phyloP scores from a whole-genome alignment of 306 rosid species.

The Trifolium subterraneum region DNA sequence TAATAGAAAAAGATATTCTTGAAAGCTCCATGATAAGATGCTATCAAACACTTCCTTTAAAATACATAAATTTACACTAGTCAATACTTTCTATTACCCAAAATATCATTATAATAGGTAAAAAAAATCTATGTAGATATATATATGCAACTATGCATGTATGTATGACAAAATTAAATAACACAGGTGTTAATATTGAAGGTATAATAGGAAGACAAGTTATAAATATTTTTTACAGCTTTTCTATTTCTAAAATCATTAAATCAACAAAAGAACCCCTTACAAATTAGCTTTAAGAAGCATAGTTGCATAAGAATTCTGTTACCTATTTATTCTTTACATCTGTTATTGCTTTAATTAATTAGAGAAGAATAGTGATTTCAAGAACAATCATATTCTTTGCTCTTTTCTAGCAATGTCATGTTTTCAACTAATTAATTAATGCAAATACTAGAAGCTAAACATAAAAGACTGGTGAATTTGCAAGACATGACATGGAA shows the following conservation, averaged over 20 bases:
- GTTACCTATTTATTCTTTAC: slow-evolving; percentile 15
- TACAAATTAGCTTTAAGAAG: slow-evolving; percentile 4
- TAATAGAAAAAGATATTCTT: background rate
- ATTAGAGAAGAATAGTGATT: background rate
- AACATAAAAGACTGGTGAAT: slow-evolving; percentile 1
- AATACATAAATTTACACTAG: background rate
- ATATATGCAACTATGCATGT: background rate
- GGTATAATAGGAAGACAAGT: background rate
- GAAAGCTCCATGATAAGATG: background rate
- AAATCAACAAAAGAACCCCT: background rate
- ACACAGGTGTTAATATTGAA: background rate
- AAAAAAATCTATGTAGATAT: background rate
- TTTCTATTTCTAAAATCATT: background rate
- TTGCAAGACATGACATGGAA: slow-evolving; percentile 19
- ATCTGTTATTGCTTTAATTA: background rate
- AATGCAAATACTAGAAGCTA: background rate
- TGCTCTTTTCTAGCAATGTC: slow-evolving; percentile 11
- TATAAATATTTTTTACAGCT: background rate
- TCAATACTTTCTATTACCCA: background rate
- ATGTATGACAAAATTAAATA: background rate
- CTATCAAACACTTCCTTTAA: background rate
- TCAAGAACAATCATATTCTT: background rate
- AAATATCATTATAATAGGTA: background rate
- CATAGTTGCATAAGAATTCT: background rate
- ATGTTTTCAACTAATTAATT: background rate